Percentiles rank a stretch among this genome's conserved stretches.
Conservation (phyloP, 257 asterid genomes). For the Ilex asprella region DNA sequence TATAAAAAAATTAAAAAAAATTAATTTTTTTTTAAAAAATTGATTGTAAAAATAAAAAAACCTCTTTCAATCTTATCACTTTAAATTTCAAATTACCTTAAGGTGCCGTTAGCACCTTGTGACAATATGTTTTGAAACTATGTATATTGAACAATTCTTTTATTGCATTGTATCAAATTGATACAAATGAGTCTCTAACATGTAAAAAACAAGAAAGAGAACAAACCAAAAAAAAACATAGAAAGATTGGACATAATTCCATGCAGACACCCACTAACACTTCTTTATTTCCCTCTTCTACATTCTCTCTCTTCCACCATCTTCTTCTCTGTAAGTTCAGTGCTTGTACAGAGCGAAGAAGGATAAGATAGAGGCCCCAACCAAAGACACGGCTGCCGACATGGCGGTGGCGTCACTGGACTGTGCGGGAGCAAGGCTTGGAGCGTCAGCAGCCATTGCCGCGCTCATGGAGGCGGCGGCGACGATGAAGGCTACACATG, state of each 20-base stretch:
- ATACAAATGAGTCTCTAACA: no score
- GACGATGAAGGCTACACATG: slow-evolving; percentile 20
- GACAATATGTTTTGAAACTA: no score
- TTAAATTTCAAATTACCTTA: no score
- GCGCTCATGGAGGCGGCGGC: slow-evolving; percentile 26
- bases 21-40: no score
- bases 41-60: no score
- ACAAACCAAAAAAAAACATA: background rate
- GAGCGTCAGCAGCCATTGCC: slow-evolving; percentile 8
- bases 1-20: no score
- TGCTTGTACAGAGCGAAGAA: slow-evolving; percentile 18
- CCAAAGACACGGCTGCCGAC: slow-evolving; percentile 16
- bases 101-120: no score
- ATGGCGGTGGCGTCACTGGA: slow-evolving; percentile 4
- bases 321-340: slow-evolving; percentile 1
- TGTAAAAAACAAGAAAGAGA: no score
- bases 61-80: no score
- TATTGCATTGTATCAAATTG: no score
- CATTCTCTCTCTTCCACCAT: background rate
- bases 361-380: slow-evolving; percentile 24
- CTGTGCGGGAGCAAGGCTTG: slow-evolving; percentile 13
- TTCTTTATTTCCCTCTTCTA: background rate
- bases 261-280: background rate
- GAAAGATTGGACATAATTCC: slow-evolving; percentile 10
- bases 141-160: no score